Evolutionary conservation across 2,329 filamentous ascomycete species (phyloP), one percentile per base, ranked within the genome.

Genomic region (Hymenoscyphus repandus): DNA sequence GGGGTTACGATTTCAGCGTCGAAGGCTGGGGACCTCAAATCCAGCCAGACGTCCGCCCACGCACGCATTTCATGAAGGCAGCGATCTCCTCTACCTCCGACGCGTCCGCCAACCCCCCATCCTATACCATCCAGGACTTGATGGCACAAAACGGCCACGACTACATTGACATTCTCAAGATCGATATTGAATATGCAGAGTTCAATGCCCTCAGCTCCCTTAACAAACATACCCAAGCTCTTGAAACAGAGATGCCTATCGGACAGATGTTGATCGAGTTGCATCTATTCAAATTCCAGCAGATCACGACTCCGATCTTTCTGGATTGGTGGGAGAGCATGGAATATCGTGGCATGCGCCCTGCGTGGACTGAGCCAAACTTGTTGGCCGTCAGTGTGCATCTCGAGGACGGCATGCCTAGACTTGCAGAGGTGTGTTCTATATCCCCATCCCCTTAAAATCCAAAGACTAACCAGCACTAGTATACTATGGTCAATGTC

Each of bases 1-100:
- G 67, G 66, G 70, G 66, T 4, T 71, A 71, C 49, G 70, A 72
- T 56, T 69, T 62, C 51, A 64, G 63, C 11, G 67, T 70, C 37
- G 58, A 60, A 39, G 58, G 61, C 15, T 71, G 68, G 52, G 66
- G 62, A 34, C 47, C 56, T 10, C 60, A 66, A 37, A 56, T 71
- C 13, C 51, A 58, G 31, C 38, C 52, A 1, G 41, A 49, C 9
- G 61, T 60, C 37, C 58, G 56, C 13, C 45, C 49, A 6, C 41
- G 60, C 18, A 66, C 68, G 18, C 59, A 66, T 44, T 71, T 71
- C 53, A 59, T 59, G 22, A 60, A 66, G 53, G 62, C 57, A 12
- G 67, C 63, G n/a, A 65, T 69, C 44, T 52, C 57, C 5, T 62
- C 61, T 12, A 58, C 56, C 34, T 67, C 65, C 11, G 57, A 69